Evolutionary conservation across 805 yeast species (phyloP).

Genomic region (Clavispora asparagi): DNA sequence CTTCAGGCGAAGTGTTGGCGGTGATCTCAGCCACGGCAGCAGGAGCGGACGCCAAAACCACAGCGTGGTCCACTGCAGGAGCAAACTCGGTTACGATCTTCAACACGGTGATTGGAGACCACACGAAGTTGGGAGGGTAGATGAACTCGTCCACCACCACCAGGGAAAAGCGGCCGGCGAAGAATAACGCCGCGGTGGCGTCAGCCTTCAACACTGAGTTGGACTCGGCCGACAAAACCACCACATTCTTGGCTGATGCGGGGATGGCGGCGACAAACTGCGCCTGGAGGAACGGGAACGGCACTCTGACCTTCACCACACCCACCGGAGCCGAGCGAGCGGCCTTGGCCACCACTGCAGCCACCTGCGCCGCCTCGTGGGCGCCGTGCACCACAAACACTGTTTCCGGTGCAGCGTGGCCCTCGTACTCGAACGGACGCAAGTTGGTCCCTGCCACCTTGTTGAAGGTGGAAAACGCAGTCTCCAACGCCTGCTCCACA

Average conservation of each 20-base stretch:
- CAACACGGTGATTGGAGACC: slow-evolving; percentile 52
- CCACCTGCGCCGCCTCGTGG: slow-evolving; percentile 52
- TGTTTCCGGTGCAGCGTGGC: slow-evolving; percentile 55
- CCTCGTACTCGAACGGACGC: slow-evolving; percentile 65
- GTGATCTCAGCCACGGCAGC: slow-evolving; percentile 19
- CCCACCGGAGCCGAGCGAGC: slow-evolving; percentile 44
- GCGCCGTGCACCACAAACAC: slow-evolving; percentile 85
- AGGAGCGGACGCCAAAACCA: slow-evolving; percentile 19
- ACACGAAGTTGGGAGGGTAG: slow-evolving; percentile 46
- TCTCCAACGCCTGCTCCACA: slow-evolving; percentile 34
- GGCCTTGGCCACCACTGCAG: slow-evolving; percentile 36
- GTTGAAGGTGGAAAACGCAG: slow-evolving; percentile 50
- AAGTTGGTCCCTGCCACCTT: slow-evolving; percentile 48
- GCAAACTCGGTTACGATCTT: slow-evolving; percentile 44
- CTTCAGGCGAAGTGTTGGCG: slow-evolving; percentile 40
- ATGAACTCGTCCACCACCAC: slow-evolving; percentile 46
- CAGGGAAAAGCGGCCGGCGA: slow-evolving; percentile 37
- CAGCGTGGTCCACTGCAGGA: slow-evolving; percentile 22
- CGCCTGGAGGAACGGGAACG: slow-evolving; percentile 68
- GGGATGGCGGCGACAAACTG: slow-evolving; percentile 61
- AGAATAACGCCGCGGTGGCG: slow-evolving; percentile 65
- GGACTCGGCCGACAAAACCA: slow-evolving; percentile 58
- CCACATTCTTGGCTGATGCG: slow-evolving; percentile 48
- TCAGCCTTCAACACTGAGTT: slow-evolving; percentile 54
- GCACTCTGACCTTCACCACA: slow-evolving; percentile 66